phyloP scores from a whole-genome alignment of 192 early-diverging fungal genomes.

The Umbelopsis vinacea region DNA sequence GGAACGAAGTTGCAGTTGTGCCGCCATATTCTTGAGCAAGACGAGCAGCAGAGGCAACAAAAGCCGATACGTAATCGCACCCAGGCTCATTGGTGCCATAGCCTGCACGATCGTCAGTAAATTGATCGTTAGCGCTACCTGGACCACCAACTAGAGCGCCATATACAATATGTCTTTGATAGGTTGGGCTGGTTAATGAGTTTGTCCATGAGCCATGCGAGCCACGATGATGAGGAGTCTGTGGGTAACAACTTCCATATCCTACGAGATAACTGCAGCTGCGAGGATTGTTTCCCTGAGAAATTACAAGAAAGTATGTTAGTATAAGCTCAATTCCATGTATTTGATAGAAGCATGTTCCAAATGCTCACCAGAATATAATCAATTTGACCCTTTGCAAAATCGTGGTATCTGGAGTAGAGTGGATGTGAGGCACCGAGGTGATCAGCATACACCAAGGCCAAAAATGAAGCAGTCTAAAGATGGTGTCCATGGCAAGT shows the following conservation, averaged over 20 bases:
- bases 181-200: background rate
- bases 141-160: slow-evolving; percentile 6
- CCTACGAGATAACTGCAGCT: slow-evolving; percentile 15
- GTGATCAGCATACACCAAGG: slow-evolving; percentile 9
- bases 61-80: slow-evolving; percentile 4
- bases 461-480: slow-evolving; percentile 4
- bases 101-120: background rate
- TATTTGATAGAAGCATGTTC: background rate
- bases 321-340: background rate
- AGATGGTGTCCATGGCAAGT: background rate
- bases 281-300: slow-evolving; percentile 7
- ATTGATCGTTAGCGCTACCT: slow-evolving; percentile 12
- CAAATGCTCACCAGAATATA: background rate
- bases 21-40: slow-evolving; percentile 11
- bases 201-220: slow-evolving; percentile 16
- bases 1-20: slow-evolving; percentile 8
- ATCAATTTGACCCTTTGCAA: slow-evolving; percentile 23
- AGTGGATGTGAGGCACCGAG: background rate
- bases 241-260: slow-evolving; percentile 3
- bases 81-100: slow-evolving; percentile 12
- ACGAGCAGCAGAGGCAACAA: slow-evolving; percentile 8
- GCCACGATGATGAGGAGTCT: slow-evolving; percentile 6
- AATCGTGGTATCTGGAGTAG: slow-evolving; percentile 16
- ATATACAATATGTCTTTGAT: slow-evolving; percentile 15
- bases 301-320: background rate